Base-by-base conservation (phyloP, 805 yeast species). In the Diddensiella santjacobensis region DNA sequence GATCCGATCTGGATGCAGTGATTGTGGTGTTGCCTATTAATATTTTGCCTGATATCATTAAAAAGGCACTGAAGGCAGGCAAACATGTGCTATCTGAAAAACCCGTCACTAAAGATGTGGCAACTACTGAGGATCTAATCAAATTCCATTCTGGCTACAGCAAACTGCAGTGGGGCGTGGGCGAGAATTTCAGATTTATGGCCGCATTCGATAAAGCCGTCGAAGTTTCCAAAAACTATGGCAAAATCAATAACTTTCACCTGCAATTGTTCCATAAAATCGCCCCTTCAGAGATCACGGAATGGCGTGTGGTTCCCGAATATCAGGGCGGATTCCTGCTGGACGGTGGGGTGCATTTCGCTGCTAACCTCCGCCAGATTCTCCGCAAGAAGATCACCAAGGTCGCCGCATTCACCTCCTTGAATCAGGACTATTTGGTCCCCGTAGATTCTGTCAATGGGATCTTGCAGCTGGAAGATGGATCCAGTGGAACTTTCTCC, bases 21-120 rank as follows among this genome's bases (percentile, higher is more conserved):
- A 45, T 57, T 29, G 46, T 59, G 13, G 61, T 58, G 4, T 46
- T 59, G 22, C 63, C 64, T 11, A 58, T 58, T 19, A 44, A 24
- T 15, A 23, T 54, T 33, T 61, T 58, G 49, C 54, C 63, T 8
- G 50, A 47, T 3, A 52, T 57, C 31, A 49, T 60, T 23, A 35
- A 44, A 40, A 45, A 47, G 47, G 56, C 58, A 3, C 44, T 60
- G 13, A 19, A 44, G 10, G 58, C 59, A 22, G 64, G 63, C n/a
- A 59, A 59, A 48, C 63, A 59, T 43, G 62, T 59, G 23, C 47
- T 59, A 20, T 54, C 56, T 42, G 63, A 59, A 49, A 59, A 59
- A 50, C 63, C 63, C 4, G 42, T 59, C 20, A 56, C 61, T n/a
- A 42, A 39, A 6, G 59, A 55, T 38, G 38, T 54, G 24, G 51